These are phyloP conservation scores for Leccinum disarticulatum DNA, from an alignment of 768 basidiomycete species.

Conservation along the genomic window DNA sequence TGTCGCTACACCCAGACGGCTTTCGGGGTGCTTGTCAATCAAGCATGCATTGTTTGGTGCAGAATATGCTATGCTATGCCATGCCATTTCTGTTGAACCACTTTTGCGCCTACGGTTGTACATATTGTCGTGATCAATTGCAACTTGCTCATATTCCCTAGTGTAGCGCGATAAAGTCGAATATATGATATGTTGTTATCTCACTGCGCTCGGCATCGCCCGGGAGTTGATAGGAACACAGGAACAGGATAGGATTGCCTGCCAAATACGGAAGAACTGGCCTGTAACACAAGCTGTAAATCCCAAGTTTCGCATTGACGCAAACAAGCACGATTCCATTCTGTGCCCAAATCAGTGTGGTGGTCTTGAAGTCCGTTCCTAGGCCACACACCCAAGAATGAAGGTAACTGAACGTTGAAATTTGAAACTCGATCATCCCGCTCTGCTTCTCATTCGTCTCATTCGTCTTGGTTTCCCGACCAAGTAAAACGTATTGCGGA, in stretches of 20 bases:
- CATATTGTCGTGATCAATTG: constrained; percentile 27
- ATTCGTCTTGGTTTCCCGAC: neutral
- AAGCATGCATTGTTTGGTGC: constrained; percentile 23
- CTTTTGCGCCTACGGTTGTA: constrained; percentile 26
- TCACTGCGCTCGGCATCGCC: constrained; percentile 3
- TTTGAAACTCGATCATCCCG: neutral
- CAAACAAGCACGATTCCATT: neutral
- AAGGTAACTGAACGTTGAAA: neutral
- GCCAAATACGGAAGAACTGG: neutral
- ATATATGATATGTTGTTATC: constrained; percentile 15
- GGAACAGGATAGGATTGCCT: neutral
- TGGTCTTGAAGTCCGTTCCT: neutral
- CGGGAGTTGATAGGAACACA: constrained; percentile 1
- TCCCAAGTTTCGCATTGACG: neutral
- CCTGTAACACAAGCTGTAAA: neutral
- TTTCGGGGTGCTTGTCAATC: constrained; percentile 16
- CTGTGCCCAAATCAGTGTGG: neutral
- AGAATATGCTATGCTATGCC: constrained; percentile 14
- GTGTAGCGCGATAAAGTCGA: constrained; percentile 22
- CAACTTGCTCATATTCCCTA: constrained; percentile 29
- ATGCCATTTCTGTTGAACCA: constrained; percentile 23
- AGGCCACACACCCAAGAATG: neutral
- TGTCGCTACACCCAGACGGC: constrained; percentile 11
- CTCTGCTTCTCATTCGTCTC: neutral
- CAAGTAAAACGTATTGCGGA: neutral